Conservation (phyloP, 1,284 basidiomycete genomes). For the Cystobasidium slooffiae region DNA sequence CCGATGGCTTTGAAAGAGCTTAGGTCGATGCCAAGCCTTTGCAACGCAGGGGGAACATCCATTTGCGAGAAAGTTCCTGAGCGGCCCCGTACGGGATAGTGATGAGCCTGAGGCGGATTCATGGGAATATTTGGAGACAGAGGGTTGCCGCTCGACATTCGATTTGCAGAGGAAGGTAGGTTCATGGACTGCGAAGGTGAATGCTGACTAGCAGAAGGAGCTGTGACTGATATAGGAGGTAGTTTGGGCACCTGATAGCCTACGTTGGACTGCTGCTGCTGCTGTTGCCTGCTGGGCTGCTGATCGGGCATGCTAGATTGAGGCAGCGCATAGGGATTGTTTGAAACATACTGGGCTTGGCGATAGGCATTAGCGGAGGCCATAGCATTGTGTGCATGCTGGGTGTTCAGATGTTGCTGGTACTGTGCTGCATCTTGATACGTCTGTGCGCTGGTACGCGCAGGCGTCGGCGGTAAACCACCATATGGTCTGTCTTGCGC, state of each 20-base stretch:
- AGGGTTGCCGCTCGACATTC: slow-evolving; percentile 13
- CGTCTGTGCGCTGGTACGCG: slow-evolving; percentile 71
- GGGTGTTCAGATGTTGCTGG: slow-evolving; percentile 90
- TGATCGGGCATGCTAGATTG: slow-evolving; percentile 44
- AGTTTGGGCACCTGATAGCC: slow-evolving; percentile 5
- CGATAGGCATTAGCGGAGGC: slow-evolving; percentile 54
- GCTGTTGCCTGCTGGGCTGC: slow-evolving; percentile 18
- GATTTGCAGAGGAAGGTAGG: slow-evolving; percentile 38
- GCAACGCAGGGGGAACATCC: slow-evolving; percentile 88
- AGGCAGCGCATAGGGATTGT: slow-evolving; percentile 52
- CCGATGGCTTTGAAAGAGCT: slow-evolving; percentile 48
- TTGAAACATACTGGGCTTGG: slow-evolving; percentile 48
- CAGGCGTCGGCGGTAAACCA: slow-evolving; percentile 73
- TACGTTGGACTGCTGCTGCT: slow-evolving; percentile 25
- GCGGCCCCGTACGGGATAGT: slow-evolving; percentile 63
- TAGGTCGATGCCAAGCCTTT: slow-evolving; percentile 56
- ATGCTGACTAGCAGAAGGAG: slow-evolving; percentile 38
- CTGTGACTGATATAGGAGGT: slow-evolving; percentile 36
- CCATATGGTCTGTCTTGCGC: slow-evolving; percentile 85
- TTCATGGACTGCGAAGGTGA: slow-evolving; percentile 42
- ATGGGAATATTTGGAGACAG: slow-evolving; percentile 43
- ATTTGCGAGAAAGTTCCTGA: slow-evolving; percentile 85
- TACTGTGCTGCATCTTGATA: slow-evolving; percentile 92
- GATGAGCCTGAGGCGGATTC: slow-evolving; percentile 51
- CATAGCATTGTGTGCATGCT: slow-evolving; percentile 79